These are phyloP conservation scores for Murraya koenigii DNA, from an alignment of 345 rosid genomes.

Conservation along the genomic window DNA sequence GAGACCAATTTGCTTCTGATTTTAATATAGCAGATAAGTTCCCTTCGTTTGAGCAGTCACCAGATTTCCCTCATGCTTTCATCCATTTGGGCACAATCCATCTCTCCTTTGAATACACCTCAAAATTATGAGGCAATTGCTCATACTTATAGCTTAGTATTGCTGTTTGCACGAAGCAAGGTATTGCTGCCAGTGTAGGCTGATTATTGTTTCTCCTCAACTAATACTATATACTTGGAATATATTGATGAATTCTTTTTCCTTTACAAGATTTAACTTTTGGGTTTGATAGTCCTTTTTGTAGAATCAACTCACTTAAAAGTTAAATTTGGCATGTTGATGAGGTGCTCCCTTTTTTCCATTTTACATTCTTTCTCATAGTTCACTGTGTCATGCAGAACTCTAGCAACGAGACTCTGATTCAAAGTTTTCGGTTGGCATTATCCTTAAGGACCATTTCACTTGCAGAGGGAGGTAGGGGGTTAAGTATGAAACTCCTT, in stretches of 20 bases:
- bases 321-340: no score
- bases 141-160: constrained; percentile 60
- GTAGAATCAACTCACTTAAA: no score
- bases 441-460: constrained; percentile 53
- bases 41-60: constrained; percentile 65
- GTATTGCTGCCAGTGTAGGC: constrained; percentile 21
- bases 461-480: constrained; percentile 43
- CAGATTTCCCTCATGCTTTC: constrained; percentile 66
- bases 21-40: constrained; percentile 33
- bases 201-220: not conserved
- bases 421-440: constrained; percentile 68
- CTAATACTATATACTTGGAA: not conserved
- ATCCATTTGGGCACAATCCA: constrained; percentile 71
- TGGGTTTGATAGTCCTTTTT: no score
- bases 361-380: not conserved
- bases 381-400: constrained; percentile 33
- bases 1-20: constrained; percentile 5
- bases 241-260: no score
- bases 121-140: constrained; percentile 79
- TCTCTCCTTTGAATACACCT: constrained; percentile 62
- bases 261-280: no score
- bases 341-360: not conserved
- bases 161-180: constrained; percentile 64
- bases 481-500: not conserved
- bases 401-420: constrained; percentile 54